Conservation (phyloP, 208 protist species). For the Porcisia deanei region DNA sequence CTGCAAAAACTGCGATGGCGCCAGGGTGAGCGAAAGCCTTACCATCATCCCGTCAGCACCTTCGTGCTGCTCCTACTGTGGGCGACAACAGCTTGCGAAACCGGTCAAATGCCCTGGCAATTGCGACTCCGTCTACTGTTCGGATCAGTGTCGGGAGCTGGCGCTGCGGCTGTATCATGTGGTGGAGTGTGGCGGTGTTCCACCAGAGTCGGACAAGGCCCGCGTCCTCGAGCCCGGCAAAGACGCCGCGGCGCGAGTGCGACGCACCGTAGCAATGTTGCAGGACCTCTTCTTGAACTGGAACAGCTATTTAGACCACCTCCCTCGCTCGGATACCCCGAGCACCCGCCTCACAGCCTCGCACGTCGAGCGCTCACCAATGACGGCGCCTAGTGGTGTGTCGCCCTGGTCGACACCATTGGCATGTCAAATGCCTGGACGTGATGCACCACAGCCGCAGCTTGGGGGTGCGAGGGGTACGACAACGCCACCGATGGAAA, state of each 20-base stretch:
- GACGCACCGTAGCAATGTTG: constrained; percentile 16
- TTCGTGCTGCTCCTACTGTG: constrained; percentile 15
- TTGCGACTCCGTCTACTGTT: constrained; percentile 47
- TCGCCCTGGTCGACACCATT: background rate
- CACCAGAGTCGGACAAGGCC: background rate
- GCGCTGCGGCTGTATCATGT: constrained; percentile 46
- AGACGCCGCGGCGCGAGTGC: constrained; percentile 9
- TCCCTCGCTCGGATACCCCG: constrained; percentile 20
- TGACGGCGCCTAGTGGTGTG: background rate
- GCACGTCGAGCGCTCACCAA: background rate
- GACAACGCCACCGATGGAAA: background rate
- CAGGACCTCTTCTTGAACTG: constrained; percentile 22
- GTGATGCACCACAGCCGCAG: background rate
- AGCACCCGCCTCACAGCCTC: constrained; percentile 6
- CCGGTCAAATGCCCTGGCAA: constrained; percentile 19
- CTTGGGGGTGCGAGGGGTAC: background rate
- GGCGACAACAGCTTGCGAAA: constrained; percentile 10
- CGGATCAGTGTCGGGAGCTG: constrained; percentile 33
- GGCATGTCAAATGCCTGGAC: background rate
- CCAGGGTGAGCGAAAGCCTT: background rate
- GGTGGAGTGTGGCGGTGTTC: constrained; percentile 34
- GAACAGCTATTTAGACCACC: constrained; percentile 16
- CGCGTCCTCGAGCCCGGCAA: background rate
- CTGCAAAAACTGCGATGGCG: background rate
- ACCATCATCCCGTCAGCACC: background rate